phyloP scores from a whole-genome alignment of 805 yeast species.

The Isabelozyma gotoi region DNA sequence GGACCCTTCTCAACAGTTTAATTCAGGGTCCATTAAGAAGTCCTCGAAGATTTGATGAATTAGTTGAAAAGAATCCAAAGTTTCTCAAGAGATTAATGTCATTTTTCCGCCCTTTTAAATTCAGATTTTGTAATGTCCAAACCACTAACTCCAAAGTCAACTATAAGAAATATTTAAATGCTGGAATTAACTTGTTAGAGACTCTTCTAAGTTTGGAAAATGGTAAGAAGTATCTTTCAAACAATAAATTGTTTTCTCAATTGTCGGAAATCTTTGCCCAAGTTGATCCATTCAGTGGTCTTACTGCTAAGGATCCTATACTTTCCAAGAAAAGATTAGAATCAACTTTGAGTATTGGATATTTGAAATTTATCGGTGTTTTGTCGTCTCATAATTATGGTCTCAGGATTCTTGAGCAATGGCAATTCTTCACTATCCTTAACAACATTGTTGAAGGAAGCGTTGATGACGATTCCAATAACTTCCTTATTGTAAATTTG shows the following conservation, averaged over 20 bases:
- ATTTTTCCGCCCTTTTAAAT: constrained; percentile 89
- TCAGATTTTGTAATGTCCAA: constrained; percentile 54
- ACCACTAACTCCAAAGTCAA: constrained; percentile 9
- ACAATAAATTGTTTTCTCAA: constrained; percentile 81
- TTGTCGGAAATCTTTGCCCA: constrained; percentile 87
- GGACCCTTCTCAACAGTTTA: constrained; percentile 71
- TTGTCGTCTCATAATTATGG: constrained; percentile 64
- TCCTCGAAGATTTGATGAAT: constrained; percentile 73
- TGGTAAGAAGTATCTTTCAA: constrained; percentile 66
- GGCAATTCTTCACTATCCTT: constrained; percentile 82
- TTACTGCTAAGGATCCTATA: constrained; percentile 70
- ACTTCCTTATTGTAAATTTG: constrained; percentile 56
- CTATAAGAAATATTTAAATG: constrained; percentile 58
- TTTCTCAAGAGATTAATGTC: constrained; percentile 81
- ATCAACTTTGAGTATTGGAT: constrained; percentile 70
- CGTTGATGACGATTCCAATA: constrained; percentile 26
- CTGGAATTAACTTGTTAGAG: constrained; percentile 75
- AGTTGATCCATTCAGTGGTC: constrained; percentile 76
- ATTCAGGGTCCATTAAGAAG: constrained; percentile 80
- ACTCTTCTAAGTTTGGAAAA: constrained; percentile 59
- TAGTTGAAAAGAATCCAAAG: constrained; percentile 70
- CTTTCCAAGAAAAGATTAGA: constrained; percentile 60
- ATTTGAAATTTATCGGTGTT: constrained; percentile 75
- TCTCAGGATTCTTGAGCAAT: constrained; percentile 64
- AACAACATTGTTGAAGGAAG: constrained; percentile 64